Conservation (phyloP, 2,329 filamentous ascomycete genomes). For the Fusarium globosum region DNA sequence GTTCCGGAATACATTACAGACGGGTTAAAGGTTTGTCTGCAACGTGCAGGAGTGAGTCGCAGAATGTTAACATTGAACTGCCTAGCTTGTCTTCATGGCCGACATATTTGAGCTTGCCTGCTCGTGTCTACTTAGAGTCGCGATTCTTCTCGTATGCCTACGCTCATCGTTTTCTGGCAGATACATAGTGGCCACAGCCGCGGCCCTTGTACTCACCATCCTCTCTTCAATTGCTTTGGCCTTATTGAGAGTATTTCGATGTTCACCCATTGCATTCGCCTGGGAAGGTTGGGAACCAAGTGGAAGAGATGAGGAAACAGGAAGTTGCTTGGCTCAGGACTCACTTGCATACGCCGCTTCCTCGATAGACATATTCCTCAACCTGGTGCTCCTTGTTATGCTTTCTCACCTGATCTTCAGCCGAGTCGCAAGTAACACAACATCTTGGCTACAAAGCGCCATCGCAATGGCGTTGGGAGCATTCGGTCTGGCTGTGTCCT, state of each 20-base stretch:
- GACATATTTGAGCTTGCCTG: slow-evolving; percentile 52
- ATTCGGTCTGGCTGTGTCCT: slow-evolving; percentile 52
- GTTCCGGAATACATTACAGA: slow-evolving; percentile 13
- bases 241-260: slow-evolving; percentile 56
- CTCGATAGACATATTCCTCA: slow-evolving; percentile 59
- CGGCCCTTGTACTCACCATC: slow-evolving; percentile 49
- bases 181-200: slow-evolving; percentile 50
- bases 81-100: slow-evolving; percentile 47
- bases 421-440: slow-evolving; percentile 52
- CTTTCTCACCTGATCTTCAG: slow-evolving; percentile 55
- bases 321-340: slow-evolving; percentile 38
- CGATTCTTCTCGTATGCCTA: slow-evolving; percentile 54
- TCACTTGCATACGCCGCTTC: slow-evolving; percentile 56
- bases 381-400: slow-evolving; percentile 57
- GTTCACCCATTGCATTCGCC: slow-evolving; percentile 51
- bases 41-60: neutral
- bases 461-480: slow-evolving; percentile 58
- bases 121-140: slow-evolving; percentile 54
- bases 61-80: neutral
- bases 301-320: slow-evolving; percentile 2
- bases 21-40: slow-evolving; percentile 24
- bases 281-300: slow-evolving; percentile 41
- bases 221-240: slow-evolving; percentile 51
- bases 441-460: slow-evolving; percentile 57
- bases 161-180: slow-evolving; percentile 50